Conservation (phyloP, 441 rosid species). For the Manihot esculenta region DNA sequence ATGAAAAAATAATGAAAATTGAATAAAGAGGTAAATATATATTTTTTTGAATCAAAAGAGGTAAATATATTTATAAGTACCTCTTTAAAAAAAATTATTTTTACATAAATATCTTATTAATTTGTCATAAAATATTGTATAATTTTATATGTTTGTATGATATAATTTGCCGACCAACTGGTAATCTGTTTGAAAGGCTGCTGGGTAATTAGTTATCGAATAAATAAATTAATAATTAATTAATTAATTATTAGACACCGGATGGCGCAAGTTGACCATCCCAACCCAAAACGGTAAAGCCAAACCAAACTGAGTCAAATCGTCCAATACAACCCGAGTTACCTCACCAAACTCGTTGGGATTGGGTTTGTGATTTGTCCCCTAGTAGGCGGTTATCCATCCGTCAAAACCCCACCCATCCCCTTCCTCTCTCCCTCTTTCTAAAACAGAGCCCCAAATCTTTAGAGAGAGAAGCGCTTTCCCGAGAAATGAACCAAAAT, state of each 20-base stretch:
- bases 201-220: not conserved
- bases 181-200: not conserved
- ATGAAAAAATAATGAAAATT: too few species aligned
- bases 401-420: constrained; percentile 28
- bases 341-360: constrained; percentile 13
- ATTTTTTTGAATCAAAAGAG: too few species aligned
- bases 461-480: constrained; percentile 15
- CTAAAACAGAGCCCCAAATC: constrained; percentile 3
- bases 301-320: not conserved
- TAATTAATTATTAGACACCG: too few species aligned
- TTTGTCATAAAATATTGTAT: too few species aligned
- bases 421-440: constrained; percentile 18
- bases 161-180: not conserved
- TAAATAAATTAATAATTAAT: too few species aligned
- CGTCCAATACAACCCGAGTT: constrained; percentile 4
- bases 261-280: not conserved
- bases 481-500: not conserved
- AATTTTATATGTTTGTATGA: too few species aligned
- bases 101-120: too few species aligned
- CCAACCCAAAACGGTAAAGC: not conserved
- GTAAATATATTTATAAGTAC: too few species aligned
- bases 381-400: constrained; percentile 17
- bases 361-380: constrained; percentile 22
- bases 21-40: too few species aligned
- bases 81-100: too few species aligned